phyloP scores from a whole-genome alignment of 257 asterid genomes.

The Forsythia viridissima region DNA sequence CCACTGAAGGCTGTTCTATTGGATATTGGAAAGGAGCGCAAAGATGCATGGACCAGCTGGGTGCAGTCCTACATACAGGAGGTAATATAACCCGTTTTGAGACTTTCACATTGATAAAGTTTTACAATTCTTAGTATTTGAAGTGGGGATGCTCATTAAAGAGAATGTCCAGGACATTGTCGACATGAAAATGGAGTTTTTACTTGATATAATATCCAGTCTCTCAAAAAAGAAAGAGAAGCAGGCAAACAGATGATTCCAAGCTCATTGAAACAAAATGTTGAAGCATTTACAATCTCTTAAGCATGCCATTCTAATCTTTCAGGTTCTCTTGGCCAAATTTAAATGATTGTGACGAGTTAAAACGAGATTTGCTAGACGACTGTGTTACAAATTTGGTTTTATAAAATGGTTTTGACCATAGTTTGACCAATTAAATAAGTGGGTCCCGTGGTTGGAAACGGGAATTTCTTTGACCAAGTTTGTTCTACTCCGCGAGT shows the following conservation, averaged over 20 bases:
- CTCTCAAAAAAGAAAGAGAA: background rate
- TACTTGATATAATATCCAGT: background rate
- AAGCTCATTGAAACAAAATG: background rate
- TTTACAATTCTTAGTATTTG: background rate
- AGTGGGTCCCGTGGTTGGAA: too few species aligned
- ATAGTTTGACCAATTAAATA: too few species aligned
- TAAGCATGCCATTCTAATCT: background rate
- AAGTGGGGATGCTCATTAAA: background rate
- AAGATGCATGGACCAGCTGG: constrained; percentile 95
- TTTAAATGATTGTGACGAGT: background rate
- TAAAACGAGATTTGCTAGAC: background rate
- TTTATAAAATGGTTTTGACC: too few species aligned
- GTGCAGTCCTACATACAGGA: constrained; percentile 76
- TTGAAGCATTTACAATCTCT: background rate
- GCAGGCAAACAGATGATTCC: background rate
- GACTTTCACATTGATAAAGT: background rate
- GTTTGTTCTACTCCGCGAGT: too few species aligned
- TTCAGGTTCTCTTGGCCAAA: background rate
- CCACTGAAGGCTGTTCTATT: constrained; percentile 89
- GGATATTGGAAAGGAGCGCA: constrained; percentile 93
- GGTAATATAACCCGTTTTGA: constrained; percentile 38
- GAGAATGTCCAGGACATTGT: background rate
- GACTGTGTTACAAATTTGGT: too few species aligned
- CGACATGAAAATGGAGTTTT: background rate
- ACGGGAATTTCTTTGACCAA: too few species aligned